phyloP scores from a whole-genome alignment of 108 stramenopile genomes.

The Seminavis robusta region DNA sequence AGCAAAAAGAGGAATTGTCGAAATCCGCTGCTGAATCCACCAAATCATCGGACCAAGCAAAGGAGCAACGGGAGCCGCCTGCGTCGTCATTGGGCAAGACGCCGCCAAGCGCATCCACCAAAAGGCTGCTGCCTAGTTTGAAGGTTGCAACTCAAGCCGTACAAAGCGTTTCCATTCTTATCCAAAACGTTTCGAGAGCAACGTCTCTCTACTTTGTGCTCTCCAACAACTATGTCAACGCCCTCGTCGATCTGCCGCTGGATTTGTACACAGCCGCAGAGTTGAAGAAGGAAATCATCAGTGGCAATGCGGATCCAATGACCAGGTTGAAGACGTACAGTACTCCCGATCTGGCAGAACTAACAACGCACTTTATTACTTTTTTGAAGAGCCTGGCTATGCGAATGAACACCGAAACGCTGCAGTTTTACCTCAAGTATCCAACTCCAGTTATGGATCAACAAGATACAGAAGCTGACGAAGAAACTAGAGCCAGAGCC shows the following conservation, averaged over 20 bases:
- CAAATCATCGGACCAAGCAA: no score
- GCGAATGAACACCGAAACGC: slow-evolving; percentile 83
- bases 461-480: slow-evolving; percentile 6
- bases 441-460: slow-evolving; percentile 23
- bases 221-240: slow-evolving; percentile 78
- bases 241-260: slow-evolving; percentile 72
- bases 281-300: slow-evolving; percentile 9
- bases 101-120: slow-evolving; percentile 1
- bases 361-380: slow-evolving; percentile 78
- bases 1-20: background rate
- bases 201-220: slow-evolving; percentile 80
- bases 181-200: slow-evolving; percentile 83
- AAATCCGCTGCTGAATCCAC: background rate
- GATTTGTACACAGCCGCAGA: slow-evolving; percentile 65
- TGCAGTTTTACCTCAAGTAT: slow-evolving; percentile 84
- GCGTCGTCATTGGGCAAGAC: no score
- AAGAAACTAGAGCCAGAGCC: background rate
- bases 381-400: slow-evolving; percentile 84
- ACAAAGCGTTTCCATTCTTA: slow-evolving; percentile 80
- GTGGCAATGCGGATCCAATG: background rate
- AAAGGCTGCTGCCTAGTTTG: slow-evolving; percentile 53
- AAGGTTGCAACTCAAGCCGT: slow-evolving; percentile 78
- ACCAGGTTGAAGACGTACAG: background rate
- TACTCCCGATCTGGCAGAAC: slow-evolving; percentile 65
- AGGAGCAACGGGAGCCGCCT: no score